Conservation (phyloP, 805 yeast genomes). For the Candida argentea region DNA sequence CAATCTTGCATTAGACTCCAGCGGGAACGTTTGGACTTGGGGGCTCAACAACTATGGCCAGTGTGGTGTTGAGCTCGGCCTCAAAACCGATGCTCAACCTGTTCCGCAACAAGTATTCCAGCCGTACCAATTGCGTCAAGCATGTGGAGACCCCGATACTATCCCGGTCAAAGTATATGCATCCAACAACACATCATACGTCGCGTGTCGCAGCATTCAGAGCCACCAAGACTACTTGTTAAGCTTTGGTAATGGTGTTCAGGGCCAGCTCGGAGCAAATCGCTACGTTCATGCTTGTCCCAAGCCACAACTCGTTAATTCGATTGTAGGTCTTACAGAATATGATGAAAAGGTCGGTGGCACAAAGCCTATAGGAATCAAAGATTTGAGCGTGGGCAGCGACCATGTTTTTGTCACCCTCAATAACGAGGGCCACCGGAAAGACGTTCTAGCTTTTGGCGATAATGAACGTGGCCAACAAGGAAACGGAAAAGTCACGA, state of each 20-base stretch:
- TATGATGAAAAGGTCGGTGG: constrained; percentile 38
- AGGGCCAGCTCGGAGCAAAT: constrained; percentile 81
- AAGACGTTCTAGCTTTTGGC: constrained; percentile 74
- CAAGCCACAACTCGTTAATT: constrained; percentile 50
- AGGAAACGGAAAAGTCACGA: constrained; percentile 69
- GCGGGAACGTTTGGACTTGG: constrained; percentile 74
- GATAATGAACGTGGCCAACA: constrained; percentile 74
- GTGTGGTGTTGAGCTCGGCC: constrained; percentile 58
- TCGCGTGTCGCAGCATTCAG: constrained; percentile 12
- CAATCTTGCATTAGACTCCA: constrained; percentile 55
- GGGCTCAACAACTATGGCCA: constrained; percentile 85
- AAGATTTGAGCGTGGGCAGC: constrained; percentile 48
- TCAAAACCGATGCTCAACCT: constrained; percentile 57
- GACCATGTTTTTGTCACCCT: constrained; percentile 57
- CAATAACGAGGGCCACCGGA: constrained; percentile 30
- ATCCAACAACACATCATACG: constrained; percentile 47
- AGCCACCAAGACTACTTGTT: constrained; percentile 22
- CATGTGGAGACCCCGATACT: constrained; percentile 21
- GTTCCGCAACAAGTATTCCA: constrained; percentile 45
- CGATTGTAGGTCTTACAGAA: constrained; percentile 39
- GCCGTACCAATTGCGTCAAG: constrained; percentile 6
- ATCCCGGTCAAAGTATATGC: constrained; percentile 52
- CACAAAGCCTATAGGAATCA: constrained; percentile 38
- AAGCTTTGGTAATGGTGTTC: constrained; percentile 75
- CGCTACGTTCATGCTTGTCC: constrained; percentile 64